Base-by-base conservation (phyloP, 768 basidiomycete species). In the Tulasnella sp. region DNA sequence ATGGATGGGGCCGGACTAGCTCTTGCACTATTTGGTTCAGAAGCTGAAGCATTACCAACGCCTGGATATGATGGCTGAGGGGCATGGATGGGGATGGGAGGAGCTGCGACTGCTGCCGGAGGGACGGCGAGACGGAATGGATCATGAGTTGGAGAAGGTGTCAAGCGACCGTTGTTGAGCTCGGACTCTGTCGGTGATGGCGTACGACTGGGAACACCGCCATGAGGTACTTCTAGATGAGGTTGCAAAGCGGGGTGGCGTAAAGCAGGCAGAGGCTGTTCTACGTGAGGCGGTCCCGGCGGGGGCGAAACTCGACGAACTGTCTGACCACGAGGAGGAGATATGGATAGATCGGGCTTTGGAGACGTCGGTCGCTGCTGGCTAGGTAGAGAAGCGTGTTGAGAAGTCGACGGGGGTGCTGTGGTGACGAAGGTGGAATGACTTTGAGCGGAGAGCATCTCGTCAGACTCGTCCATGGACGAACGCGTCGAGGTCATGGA, bases 171-270 rank as follows among this genome's bases (percentile, higher is more conserved):
- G 67, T 19, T 25, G 22, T 42, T 31, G 50, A 25, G 50, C 43
- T 9, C 24, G 49, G 22, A 22, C 29, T 24, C 53, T 19, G 30
- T 7, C 34, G 60, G 30, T 34, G 72, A 49, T 42, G 75, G 63
- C 63, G 72, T 12, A 57, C 57, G 27, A 61, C 57, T 0, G 60
- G 44, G 24, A 19, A 48, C 51, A 63, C 34, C 53, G 62, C 31
- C 54, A 60, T 34, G 42, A 15, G 78, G 75, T 10, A 76, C 69
- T 52, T 74, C 64, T 25, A 64, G 70, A 21, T 75, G 71, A 45
- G 77, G 78, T 64, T 84, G 79, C 29, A 85, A 83, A 64, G 82
- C 76, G 10, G 85, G 84, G 60, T 86, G 84, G 64, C 83, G 80
- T 15, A 87, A 71, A 50, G 77, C 72, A 24, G 78, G 73, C 49